Evolutionary conservation across 768 basidiomycete genomes (phyloP).

Genomic region (Myochromella boudieri): DNA sequence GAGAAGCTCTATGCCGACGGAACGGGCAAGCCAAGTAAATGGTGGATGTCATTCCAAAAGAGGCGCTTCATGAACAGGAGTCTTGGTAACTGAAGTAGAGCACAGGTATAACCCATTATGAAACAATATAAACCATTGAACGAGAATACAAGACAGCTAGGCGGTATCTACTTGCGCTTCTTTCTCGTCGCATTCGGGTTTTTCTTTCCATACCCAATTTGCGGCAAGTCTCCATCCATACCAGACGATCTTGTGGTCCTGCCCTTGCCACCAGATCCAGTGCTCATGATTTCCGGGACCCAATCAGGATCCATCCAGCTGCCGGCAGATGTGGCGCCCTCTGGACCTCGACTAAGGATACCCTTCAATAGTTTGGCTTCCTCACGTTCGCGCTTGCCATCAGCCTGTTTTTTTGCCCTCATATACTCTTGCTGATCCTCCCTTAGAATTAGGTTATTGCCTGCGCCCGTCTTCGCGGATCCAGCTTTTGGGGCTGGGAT

Average conservation of each 20-base stretch:
- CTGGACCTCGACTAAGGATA: conserved; percentile 46
- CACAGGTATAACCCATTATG: conserved; percentile 16
- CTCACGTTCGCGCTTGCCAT: conserved; percentile 73
- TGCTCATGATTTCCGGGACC: conserved; percentile 78
- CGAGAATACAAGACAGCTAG: conserved; percentile 9
- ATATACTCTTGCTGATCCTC: conserved; percentile 92
- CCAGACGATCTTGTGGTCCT: conserved; percentile 47
- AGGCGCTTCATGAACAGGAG: conserved; percentile 94
- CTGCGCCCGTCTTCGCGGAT: conserved; percentile 77
- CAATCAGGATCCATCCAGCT: conserved; percentile 97
- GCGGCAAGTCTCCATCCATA: conserved; percentile 71
- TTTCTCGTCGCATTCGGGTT: conserved; percentile 83
- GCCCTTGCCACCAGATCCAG: conserved; percentile 71
- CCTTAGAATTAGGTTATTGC: conserved; percentile 82
- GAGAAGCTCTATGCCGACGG: conserved; percentile 92
- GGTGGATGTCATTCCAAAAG: conserved; percentile 99
- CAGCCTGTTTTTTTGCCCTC: conserved; percentile 76
- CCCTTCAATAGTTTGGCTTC: conserved; percentile 74
- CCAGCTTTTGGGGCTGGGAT: conserved; percentile 92
- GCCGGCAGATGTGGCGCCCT: conserved; percentile 53
- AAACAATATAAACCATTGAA: conserved; percentile 12
- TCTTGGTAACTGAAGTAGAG: conserved; percentile 56
- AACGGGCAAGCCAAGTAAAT: conserved; percentile 94
- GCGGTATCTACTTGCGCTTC: conserved; percentile 49
- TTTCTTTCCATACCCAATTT: conserved; percentile 82